Percentiles rank a stretch among this genome's conserved stretches.
Conservation (phyloP, 345 rosid species). For the Eucalyptus regnans region DNA sequence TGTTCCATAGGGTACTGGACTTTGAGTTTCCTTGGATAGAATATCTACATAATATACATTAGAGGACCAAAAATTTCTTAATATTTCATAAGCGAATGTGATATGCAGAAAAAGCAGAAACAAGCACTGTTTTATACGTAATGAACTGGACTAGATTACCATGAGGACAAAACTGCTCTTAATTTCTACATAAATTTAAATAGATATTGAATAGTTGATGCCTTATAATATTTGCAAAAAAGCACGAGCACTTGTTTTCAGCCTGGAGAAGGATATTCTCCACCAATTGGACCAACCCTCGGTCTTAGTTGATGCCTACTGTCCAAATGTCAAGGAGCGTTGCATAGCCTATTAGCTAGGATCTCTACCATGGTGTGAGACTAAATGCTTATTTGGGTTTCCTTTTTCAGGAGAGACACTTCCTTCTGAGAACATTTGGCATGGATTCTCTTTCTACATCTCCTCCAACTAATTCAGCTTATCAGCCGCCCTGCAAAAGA, state of each 20-base stretch:
- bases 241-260: not conserved
- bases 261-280: not conserved
- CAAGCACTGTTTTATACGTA: not conserved
- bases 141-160: not conserved
- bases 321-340: not conserved
- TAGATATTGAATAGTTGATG: not conserved
- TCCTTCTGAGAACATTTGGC: slow-evolving; percentile 86
- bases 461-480: slow-evolving; percentile 43
- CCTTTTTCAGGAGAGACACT: slow-evolving; percentile 75
- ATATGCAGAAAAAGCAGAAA: not conserved
- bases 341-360: not conserved
- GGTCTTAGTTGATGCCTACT: not conserved
- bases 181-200: not conserved
- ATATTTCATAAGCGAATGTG: not conserved
- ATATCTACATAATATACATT: not conserved
- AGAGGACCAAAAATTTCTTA: not conserved
- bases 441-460: slow-evolving; percentile 62
- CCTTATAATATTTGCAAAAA: not conserved
- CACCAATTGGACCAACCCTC: not conserved
- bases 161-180: not conserved
- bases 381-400: not conserved
- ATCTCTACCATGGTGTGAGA: not conserved
- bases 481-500: slow-evolving; percentile 93
- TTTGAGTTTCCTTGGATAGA: not conserved
- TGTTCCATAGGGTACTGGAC: not conserved